Evolutionary conservation across 116 monocot species (phyloP).

Genomic region (Papilionanthe hybrid): DNA sequence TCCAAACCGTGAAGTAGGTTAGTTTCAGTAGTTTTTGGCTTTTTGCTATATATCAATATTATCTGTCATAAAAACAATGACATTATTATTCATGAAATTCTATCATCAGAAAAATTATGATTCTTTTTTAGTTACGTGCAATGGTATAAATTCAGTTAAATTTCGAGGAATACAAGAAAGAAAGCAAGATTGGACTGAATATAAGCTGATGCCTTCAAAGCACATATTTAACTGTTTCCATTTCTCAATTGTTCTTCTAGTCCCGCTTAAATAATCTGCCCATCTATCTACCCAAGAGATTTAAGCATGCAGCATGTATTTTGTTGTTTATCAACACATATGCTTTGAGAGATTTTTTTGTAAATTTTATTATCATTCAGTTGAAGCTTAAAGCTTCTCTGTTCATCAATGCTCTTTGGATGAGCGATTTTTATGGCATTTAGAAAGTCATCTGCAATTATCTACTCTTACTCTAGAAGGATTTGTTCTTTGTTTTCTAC

Average conservation of each 20-base stretch:
- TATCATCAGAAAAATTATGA: neutral
- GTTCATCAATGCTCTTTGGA: neutral
- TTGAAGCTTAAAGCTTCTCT: neutral
- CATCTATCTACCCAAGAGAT: neutral
- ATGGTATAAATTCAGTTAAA: neutral
- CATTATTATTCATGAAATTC: neutral
- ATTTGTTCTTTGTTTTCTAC: neutral
- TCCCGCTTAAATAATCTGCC: neutral
- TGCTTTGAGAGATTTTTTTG: neutral
- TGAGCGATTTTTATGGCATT: neutral
- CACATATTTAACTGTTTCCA: neutral
- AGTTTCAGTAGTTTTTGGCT: neutral
- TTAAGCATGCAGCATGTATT: neutral
- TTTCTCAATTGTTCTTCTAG: neutral
- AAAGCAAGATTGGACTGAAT: neutral
- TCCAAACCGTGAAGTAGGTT: constrained; percentile 82
- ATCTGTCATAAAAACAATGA: neutral
- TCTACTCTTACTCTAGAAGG: neutral
- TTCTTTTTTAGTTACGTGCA: neutral
- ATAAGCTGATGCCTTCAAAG: neutral
- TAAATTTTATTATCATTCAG: neutral
- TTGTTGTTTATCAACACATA: neutral
- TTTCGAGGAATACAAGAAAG: neutral
- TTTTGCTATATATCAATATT: neutral
- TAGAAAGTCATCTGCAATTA: neutral